Percentiles rank a stretch among this genome's conserved stretches.
Conservation (phyloP, 2,329 filamentous ascomycete species). For the Colletotrichum sp. region DNA sequence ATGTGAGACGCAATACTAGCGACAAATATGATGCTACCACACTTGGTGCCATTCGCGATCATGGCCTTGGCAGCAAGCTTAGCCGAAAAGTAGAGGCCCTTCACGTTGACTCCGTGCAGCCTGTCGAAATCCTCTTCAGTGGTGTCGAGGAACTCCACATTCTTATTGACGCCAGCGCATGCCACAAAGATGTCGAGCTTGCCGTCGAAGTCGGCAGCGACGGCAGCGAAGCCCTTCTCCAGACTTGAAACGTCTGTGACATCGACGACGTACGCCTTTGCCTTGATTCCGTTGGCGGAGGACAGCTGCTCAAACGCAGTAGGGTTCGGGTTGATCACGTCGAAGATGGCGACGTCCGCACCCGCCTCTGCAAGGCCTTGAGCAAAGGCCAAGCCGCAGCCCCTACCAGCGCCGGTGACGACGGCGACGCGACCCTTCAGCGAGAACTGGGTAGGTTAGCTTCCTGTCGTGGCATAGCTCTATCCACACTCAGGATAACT, state of each 20-base stretch:
- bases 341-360: constrained; percentile 10
- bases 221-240: background rate
- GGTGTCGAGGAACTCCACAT: constrained; percentile 9
- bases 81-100: constrained; percentile 40
- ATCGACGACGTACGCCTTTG: background rate
- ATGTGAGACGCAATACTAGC: constrained; percentile 58
- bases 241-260: background rate
- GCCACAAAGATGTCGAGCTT: constrained; percentile 37
- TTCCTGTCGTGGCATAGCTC: background rate
- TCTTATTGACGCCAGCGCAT: constrained; percentile 35
- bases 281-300: background rate
- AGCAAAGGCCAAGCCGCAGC: constrained; percentile 40
- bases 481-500: background rate
- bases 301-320: background rate
- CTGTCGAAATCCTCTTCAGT: constrained; percentile 8
- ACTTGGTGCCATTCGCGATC: constrained; percentile 52
- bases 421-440: constrained; percentile 50
- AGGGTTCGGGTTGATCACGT: constrained; percentile 8
- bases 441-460: constrained; percentile 41
- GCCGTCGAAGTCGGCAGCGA: constrained; percentile 27
- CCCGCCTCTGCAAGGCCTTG: constrained; percentile 13
- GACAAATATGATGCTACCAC: constrained; percentile 56
- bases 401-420: constrained; percentile 50
- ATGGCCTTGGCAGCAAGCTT: constrained; percentile 54
- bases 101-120: constrained; percentile 3